A percentile compares a stretch with the other conserved stretches of the same genome.
phyloP scores from a whole-genome alignment of 495 filamentous ascomycete genomes.

The Clohesyomyces aquaticus region DNA sequence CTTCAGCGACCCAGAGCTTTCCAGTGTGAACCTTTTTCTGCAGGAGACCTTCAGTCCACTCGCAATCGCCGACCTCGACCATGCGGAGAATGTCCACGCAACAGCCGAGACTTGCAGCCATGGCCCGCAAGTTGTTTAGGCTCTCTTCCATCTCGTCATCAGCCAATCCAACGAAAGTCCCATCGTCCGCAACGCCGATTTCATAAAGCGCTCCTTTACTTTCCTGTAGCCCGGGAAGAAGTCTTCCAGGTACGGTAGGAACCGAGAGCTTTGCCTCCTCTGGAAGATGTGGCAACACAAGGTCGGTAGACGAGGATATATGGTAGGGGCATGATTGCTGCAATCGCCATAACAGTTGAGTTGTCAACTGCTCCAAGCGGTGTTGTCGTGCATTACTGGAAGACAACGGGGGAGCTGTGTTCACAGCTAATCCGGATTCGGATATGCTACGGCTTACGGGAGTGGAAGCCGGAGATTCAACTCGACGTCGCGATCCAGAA shows the following conservation, averaged over 20 bases:
- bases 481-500: slow-evolving; percentile 62
- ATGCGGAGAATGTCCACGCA: slow-evolving; percentile 79
- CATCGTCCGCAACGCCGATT: slow-evolving; percentile 94
- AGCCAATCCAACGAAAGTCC: slow-evolving; percentile 85
- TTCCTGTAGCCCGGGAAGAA: slow-evolving; percentile 84
- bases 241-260: slow-evolving; percentile 62
- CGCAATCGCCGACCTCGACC: slow-evolving; percentile 84
- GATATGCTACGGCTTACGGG: slow-evolving; percentile 33
- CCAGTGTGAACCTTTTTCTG: slow-evolving; percentile 49
- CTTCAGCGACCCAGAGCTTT: slow-evolving; percentile 87
- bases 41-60: slow-evolving; percentile 63
- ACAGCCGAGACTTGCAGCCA: slow-evolving; percentile 92
- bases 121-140: slow-evolving; percentile 76
- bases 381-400: slow-evolving; percentile 72
- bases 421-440: slow-evolving; percentile 25
- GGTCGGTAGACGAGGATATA: slow-evolving; percentile 67
- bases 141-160: slow-evolving; percentile 91
- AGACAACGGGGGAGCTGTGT: slow-evolving; percentile 46
- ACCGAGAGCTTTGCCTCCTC: slow-evolving; percentile 60
- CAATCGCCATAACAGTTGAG: slow-evolving; percentile 90
- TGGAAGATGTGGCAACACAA: slow-evolving; percentile 74
- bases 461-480: slow-evolving; percentile 29
- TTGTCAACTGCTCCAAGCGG: slow-evolving; percentile 86
- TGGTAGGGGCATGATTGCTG: slow-evolving; percentile 95
- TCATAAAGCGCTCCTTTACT: slow-evolving; percentile 93